A percentile compares a stretch with the other conserved stretches of the same genome.
Evolutionary conservation across 345 rosid species (phyloP).

Genomic region (Hevea brasiliensis): DNA sequence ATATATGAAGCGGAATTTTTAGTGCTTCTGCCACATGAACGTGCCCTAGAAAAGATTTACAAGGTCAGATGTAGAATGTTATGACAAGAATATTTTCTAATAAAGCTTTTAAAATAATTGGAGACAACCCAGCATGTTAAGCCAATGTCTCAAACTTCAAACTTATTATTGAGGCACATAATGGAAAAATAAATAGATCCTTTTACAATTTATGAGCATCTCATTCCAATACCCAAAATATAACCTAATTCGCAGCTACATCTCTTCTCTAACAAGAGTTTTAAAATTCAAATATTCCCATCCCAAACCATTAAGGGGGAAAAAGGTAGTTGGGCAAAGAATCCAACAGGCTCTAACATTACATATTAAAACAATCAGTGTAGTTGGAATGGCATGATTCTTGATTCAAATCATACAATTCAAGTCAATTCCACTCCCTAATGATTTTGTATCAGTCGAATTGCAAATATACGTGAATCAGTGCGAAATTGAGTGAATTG

Average conservation of each 20-base stretch:
- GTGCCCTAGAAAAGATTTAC: conserved; percentile 63
- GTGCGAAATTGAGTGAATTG: too few species aligned
- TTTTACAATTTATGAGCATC: not conserved
- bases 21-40: conserved; percentile 95
- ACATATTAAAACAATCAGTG: not conserved
- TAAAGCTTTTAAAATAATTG: too few species aligned
- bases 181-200: not conserved
- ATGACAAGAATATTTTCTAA: not conserved
- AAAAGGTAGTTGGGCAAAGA: not conserved
- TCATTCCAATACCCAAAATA: not conserved
- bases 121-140: not conserved
- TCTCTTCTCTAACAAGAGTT: too few species aligned
- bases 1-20: conserved; percentile 84
- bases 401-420: too few species aligned
- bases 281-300: too few species aligned
- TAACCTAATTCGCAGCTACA: not conserved
- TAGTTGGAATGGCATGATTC: too few species aligned
- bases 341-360: not conserved
- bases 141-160: not conserved
- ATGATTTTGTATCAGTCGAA: too few species aligned
- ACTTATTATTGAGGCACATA: not conserved
- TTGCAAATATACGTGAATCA: too few species aligned
- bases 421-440: too few species aligned
- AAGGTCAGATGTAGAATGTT: conserved; percentile 25
- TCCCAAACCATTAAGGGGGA: not conserved